Evolutionary conservation across 2,329 filamentous ascomycete genomes (phyloP), one percentile per base, ranked within the genome.

Genomic region (Neofusicoccum laricinum): DNA sequence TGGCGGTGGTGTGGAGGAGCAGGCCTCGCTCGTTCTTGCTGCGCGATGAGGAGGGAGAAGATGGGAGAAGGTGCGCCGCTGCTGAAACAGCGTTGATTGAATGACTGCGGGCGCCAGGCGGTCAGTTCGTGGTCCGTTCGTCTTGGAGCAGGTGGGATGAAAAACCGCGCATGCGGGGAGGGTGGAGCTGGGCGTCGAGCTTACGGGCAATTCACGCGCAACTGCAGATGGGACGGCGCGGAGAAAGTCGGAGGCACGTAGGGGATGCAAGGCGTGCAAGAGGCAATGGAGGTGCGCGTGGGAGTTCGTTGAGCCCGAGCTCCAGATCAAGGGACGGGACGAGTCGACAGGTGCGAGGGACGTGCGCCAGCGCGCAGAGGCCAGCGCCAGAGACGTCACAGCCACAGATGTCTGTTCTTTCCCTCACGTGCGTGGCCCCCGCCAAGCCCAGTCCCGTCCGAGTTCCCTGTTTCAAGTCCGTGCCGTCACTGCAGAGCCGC

Each of bases 101-200:
- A 30, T 45, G 38, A 55, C 50, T 57, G 41, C 34, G 61, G 61
- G 41, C 41, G 14, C 19, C 30, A 48, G 41, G 61, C 61, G 61
- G 61, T 64, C 61, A 64, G 61, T 55, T 41, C 50, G 50, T 64
- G 61, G 61, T 64, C 61, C 41, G 61, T 64, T 57, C 61, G 36
- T 51, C 34, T 36, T 40, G 17, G 21, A 17, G 46, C 34, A 43
- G 59, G 45, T 53, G 48, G 46, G 36, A 36, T 43, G 61, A 36
- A 63, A 63, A 50, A 61, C 32, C 46, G 45, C 58, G 36, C 36
- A 50, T 49, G 48, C 48, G 46, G 41, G 48, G 38, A 53, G 49
- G 14, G 48, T 34, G 58, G 45, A 62, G 51, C 51, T 30, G 51
- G 14, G n/a, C 4, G 17, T 57, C 38, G 15, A 36, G 32, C 55